A percentile compares a stretch with the other conserved stretches of the same genome.
phyloP scores from a whole-genome alignment of 208 protist species.

The Leishmania guyanensis region DNA sequence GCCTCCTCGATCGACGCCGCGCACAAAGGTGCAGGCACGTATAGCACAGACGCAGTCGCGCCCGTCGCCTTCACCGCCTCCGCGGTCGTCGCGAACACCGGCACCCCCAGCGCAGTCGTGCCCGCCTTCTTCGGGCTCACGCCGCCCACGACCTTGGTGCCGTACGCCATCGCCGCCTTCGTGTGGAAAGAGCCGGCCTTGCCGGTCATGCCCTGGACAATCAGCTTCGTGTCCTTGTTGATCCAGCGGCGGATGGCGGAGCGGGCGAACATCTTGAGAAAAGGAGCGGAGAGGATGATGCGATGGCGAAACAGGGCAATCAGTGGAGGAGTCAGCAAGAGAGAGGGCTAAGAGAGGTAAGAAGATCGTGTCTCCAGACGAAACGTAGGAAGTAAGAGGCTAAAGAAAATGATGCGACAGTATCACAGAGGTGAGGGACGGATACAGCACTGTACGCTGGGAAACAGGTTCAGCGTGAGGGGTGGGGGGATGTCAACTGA shows the following conservation, averaged over 20 bases:
- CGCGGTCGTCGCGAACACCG: slow-evolving; percentile 94
- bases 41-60: slow-evolving; percentile 96
- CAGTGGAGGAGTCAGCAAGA: too few relatives aligned
- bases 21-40: slow-evolving; percentile 96
- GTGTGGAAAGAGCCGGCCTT: slow-evolving; percentile 98
- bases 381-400: too few relatives aligned
- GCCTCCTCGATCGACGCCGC: slow-evolving; percentile 97
- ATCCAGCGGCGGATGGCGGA: slow-evolving; percentile 74
- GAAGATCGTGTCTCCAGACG: too few relatives aligned
- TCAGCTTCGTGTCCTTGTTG: slow-evolving; percentile 97
- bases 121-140: slow-evolving; percentile 97
- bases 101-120: slow-evolving; percentile 92
- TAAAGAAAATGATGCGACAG: background rate
- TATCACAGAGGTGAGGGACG: background rate
- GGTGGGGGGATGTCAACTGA: background rate
- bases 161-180: slow-evolving; percentile 97
- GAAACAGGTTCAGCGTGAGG: background rate
- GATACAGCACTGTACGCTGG: background rate
- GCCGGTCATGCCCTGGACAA: slow-evolving; percentile 99
- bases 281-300: background rate
- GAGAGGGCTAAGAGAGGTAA: too few relatives aligned
- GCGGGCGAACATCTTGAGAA: slow-evolving; percentile 57
- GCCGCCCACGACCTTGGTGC: slow-evolving; percentile 98
- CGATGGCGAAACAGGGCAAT: background rate
- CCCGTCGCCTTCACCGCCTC: slow-evolving; percentile 93